Base-by-base conservation (phyloP, 2,329 filamentous ascomycete species). In the Dothidotthia symphoricarpi region DNA sequence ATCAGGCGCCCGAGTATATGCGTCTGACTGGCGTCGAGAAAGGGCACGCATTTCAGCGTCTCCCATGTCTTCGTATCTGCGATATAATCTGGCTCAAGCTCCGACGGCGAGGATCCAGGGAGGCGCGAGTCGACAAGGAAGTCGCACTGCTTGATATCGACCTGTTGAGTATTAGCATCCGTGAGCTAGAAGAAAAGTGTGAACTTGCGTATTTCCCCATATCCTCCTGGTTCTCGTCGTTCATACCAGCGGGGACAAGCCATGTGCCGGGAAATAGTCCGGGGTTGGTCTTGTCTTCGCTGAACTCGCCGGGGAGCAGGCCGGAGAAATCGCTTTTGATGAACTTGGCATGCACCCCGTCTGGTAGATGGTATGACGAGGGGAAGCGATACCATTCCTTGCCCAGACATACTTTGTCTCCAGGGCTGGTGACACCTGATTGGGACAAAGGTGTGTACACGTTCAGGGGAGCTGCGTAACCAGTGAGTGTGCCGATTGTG, bases 301-400 rank as follows among this genome's bases (percentile, higher is more conserved):
- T 81, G 62, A 97, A 98, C 57, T 95, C 86, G 2, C 93, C 93
- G 0, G 93, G 93, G 4, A 98, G 72, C 13, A 98, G 73, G 2
- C 93, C 93, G 7, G 78, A 78, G 66, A 98, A 98, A 49, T 93
- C 88, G 53, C 88, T 95, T 50, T 85, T 87, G 53, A 98, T 74
- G 59, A 96, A 98, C 54, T 93, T 95, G 54, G 87, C 85, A 49
- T 80, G 83, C 73, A 93, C 86, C 33, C 81, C 78, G n/a, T 82
- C 74, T 0, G 93, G 91, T 3, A 98, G 74, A 63, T 93, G 89
- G 71, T 89, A 97, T 0, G 90, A 94, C 1, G 86, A 91, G 1
- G 93, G 91, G 62, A 96, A 97, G 24, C 93, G 86, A 66, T 98
- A 96, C 93, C 93, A 98, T 63, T 98, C 93, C 64, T 97, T 98